These are phyloP conservation scores for Phytopythium helicoides DNA, from an alignment of 352 stramenopile genomes.

Conservation along the genomic window DNA sequence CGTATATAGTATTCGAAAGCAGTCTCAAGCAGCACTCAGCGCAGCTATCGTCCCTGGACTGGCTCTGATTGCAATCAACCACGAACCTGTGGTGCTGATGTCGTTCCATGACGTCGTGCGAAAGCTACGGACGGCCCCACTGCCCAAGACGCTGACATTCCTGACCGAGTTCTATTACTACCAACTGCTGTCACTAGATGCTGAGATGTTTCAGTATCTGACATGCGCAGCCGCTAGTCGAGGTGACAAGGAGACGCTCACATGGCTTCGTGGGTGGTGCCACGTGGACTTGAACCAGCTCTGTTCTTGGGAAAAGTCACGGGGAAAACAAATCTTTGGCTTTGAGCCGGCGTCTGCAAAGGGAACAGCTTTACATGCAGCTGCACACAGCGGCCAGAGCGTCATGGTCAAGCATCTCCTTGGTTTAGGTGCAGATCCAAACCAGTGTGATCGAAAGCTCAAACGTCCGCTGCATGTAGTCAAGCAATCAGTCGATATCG, in stretches of 20 bases:
- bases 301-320: slow-evolving; percentile 67
- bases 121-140: slow-evolving; percentile 46
- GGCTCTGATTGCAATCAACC: slow-evolving; percentile 81
- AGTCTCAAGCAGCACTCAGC: slow-evolving; percentile 79
- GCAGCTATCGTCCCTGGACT: slow-evolving; percentile 62
- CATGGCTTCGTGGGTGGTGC: slow-evolving; percentile 43
- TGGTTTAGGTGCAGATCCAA: slow-evolving; percentile 40
- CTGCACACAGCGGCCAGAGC: slow-evolving; percentile 51
- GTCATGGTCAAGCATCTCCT: slow-evolving; percentile 70
- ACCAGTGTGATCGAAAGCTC: slow-evolving; percentile 56
- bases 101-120: slow-evolving; percentile 76
- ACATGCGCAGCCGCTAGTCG: slow-evolving; percentile 65
- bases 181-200: slow-evolving; percentile 67
- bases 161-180: slow-evolving; percentile 87
- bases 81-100: slow-evolving; percentile 78
- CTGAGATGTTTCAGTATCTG: slow-evolving; percentile 80
- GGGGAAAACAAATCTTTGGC: slow-evolving; percentile 68
- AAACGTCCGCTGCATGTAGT: slow-evolving; percentile 69
- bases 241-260: slow-evolving; percentile 65
- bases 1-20: slow-evolving; percentile 73
- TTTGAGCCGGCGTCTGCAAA: slow-evolving; percentile 59
- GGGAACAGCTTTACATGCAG: slow-evolving; percentile 61
- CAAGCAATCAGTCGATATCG: slow-evolving; percentile 49
- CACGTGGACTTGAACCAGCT: slow-evolving; percentile 62
- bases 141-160: slow-evolving; percentile 83